Conservation (phyloP, 2,329 filamentous ascomycete genomes). For the Pseudopyricularia javanii region DNA sequence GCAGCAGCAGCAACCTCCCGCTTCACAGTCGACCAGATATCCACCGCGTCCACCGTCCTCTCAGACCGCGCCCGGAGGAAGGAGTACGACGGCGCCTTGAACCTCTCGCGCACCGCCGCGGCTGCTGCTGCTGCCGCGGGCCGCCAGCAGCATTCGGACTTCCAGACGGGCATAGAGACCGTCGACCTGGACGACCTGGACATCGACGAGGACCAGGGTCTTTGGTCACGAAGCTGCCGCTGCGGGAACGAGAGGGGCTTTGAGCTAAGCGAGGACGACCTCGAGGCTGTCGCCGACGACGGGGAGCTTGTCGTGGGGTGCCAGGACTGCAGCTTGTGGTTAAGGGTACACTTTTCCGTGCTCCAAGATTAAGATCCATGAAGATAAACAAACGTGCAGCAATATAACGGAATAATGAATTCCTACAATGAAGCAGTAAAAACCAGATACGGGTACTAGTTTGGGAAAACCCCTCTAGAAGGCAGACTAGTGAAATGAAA, state of each 20-base stretch:
- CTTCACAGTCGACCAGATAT: constrained; percentile 53
- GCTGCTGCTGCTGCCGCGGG: not conserved
- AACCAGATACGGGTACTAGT: too few relatives aligned
- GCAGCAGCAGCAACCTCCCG: not conserved
- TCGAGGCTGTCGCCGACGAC: constrained; percentile 40
- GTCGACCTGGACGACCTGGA: constrained; percentile 54
- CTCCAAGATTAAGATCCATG: constrained; percentile 20
- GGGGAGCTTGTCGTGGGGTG: constrained; percentile 54
- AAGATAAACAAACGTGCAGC: too few relatives aligned
- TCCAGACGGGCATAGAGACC: constrained; percentile 48
- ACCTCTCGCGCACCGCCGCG: constrained; percentile 13
- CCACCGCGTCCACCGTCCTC: constrained; percentile 43
- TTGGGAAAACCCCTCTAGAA: too few relatives aligned
- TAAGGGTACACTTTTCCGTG: constrained; percentile 51
- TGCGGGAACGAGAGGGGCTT: constrained; percentile 53
- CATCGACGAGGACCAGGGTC: constrained; percentile 30
- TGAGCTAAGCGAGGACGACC: constrained; percentile 42
- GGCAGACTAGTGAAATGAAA: too few relatives aligned
- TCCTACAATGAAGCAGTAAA: too few relatives aligned
- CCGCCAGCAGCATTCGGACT: constrained; percentile 12
- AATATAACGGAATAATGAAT: constrained; percentile 4
- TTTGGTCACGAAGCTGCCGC: constrained; percentile 47
- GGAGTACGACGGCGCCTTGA: constrained; percentile 41
- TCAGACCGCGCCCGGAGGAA: constrained; percentile 33
- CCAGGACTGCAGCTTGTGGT: constrained; percentile 53